Evolutionary conservation across 139 green algal genomes (phyloP), one percentile per base, ranked within the genome.

Genomic region (Chlorella sp.): DNA sequence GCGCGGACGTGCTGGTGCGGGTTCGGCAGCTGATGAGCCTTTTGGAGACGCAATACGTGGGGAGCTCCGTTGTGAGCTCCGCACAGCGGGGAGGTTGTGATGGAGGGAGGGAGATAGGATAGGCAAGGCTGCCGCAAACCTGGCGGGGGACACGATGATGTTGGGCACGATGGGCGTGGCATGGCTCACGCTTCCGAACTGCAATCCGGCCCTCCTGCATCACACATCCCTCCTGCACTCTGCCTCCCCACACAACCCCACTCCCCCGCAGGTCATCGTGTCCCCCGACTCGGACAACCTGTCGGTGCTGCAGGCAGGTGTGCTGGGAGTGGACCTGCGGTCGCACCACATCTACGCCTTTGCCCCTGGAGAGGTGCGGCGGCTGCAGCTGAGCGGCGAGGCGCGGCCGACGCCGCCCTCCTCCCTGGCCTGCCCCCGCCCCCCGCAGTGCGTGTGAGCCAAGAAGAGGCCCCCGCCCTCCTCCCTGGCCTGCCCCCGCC

Each of bases 201-300:
- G 64, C 64, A 68, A 14, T 18, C 60, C 60, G 15, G 60, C 18
- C 71, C 30, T 39, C 73, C 2, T 57, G 48, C 48, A 9, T 57
- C 9, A 16, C 48, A 57, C 9, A n/a, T 76, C 21, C 68, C 19
- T 22, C 1, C 24, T 34, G 22, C 26, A 32, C 32, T 2, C 68
- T 26, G 68, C 68, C 68, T 16, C 32, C 71, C 32, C 15, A 3
- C 71, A 30, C 30, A n/a, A 75, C 66, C 68, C 24, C 68, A 30
- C 5, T 2, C 15, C 21, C 16, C 12, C 7, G 34, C 75, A 81
- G 75, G 75, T 98, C 36, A 90, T 98, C 26, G 86, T 98, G 7
- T 75, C 92, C 1, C 96, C 96, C 21, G 96, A 97, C 91, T 94
- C 86, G 0, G 95, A 97, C 90, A 95, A 90, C 30, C 90, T 98